Conservation (phyloP, 2,329 filamentous ascomycete genomes). For the Ceratocystis cacaofunesta region DNA sequence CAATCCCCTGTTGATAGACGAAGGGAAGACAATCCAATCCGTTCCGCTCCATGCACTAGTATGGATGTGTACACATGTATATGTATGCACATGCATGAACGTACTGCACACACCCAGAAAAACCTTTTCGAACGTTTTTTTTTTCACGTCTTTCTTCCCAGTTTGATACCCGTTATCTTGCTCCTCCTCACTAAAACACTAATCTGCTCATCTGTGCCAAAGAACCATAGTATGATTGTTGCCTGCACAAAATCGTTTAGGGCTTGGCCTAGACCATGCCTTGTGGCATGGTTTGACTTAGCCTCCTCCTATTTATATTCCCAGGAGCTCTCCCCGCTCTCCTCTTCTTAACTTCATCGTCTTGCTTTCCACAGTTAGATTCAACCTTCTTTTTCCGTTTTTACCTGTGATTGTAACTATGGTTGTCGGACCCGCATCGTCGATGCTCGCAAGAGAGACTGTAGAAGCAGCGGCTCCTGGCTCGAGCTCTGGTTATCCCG, state of each 20-base stretch:
- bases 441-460: background rate
- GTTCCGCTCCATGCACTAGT: background rate
- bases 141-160: background rate
- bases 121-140: no score
- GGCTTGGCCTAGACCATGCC: no score
- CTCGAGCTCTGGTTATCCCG: background rate
- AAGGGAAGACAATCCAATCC: no score
- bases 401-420: background rate
- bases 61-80: background rate
- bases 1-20: no score
- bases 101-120: no score
- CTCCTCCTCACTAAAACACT: background rate
- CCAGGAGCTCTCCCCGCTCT: background rate
- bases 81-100: background rate
- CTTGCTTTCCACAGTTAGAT: no score
- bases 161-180: background rate
- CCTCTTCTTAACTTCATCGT: background rate
- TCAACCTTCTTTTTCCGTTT: background rate
- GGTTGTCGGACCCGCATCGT: background rate
- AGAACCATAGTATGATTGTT: no score
- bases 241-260: no score
- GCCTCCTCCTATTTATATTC: background rate
- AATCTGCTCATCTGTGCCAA: background rate
- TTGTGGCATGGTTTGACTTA: no score
- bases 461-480: background rate